Conservation (phyloP, 257 asterid genomes). For the Buddleja alternifolia region DNA sequence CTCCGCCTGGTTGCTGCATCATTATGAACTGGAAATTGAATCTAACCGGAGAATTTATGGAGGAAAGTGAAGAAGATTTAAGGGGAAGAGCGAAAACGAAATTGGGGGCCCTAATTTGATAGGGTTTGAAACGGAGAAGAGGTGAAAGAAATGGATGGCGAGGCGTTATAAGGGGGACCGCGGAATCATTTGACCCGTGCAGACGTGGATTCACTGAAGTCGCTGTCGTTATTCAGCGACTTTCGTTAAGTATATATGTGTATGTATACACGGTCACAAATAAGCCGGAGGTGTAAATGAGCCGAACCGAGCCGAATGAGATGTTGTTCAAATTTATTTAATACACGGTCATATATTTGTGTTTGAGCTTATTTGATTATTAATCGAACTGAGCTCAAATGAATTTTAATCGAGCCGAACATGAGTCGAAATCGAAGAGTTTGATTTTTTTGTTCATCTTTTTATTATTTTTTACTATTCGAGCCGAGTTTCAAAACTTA, state of each 20-base stretch:
- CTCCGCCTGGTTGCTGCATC: slow-evolving; percentile 90
- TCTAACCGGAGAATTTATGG: slow-evolving; percentile 28
- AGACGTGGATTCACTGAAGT: slow-evolving; percentile 21
- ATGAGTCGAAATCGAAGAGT: too few relatives aligned
- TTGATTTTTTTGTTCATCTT: too few relatives aligned
- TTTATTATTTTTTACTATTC: too few relatives aligned
- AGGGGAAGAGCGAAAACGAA: neutral
- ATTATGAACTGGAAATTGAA: slow-evolving; percentile 34
- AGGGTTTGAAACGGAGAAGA: slow-evolving; percentile 34
- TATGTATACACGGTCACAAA: too few relatives aligned
- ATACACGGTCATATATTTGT: too few relatives aligned
- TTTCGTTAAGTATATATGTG: neutral
- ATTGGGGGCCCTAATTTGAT: slow-evolving; percentile 37
- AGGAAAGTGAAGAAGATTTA: neutral
- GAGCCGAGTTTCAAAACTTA: too few relatives aligned
- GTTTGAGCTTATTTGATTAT: too few relatives aligned
- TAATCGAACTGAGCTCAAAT: too few relatives aligned
- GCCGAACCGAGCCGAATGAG: too few relatives aligned
- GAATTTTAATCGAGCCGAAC: too few relatives aligned
- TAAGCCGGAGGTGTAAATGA: too few relatives aligned
- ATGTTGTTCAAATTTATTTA: too few relatives aligned
- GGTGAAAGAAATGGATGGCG: neutral
- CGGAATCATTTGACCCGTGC: slow-evolving; percentile 1
- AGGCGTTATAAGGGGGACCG: slow-evolving; percentile 23
- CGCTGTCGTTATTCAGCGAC: neutral